Evolutionary conservation across 768 basidiomycete species (phyloP).

Genomic region (Mycena chlorophos): DNA sequence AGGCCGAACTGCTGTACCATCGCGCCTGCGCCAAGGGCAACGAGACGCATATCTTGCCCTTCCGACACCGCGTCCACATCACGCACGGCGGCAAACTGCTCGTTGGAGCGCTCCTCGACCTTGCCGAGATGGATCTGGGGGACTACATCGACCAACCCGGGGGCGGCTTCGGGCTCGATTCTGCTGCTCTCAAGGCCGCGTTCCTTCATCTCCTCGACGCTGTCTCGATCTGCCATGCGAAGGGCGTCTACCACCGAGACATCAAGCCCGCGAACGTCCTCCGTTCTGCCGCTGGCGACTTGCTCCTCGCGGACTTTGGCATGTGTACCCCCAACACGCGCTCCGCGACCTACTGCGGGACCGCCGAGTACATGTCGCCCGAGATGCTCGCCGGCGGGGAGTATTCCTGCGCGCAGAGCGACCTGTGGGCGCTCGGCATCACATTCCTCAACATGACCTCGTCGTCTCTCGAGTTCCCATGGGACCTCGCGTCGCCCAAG

Average conservation of each 20-base stretch:
- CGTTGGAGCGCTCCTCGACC: constrained; percentile 34
- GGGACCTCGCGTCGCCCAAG: constrained; percentile 47
- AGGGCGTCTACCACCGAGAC: constrained; percentile 52
- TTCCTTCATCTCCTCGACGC: constrained; percentile 67
- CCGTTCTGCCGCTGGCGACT: constrained; percentile 44
- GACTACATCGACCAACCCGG: constrained; percentile 42
- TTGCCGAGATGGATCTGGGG: constrained; percentile 47
- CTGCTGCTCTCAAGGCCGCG: constrained; percentile 43
- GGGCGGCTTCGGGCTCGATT: constrained; percentile 41
- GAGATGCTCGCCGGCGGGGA: constrained; percentile 21
- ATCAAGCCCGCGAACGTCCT: constrained; percentile 71
- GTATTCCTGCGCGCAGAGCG: constrained; percentile 32
- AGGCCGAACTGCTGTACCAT: constrained; percentile 55
- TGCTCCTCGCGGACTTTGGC: constrained; percentile 57
- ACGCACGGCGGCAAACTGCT: not conserved
- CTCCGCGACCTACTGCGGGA: constrained; percentile 22
- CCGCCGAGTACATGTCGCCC: constrained; percentile 16
- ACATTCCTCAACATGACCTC: constrained; percentile 61
- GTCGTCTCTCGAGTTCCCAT: constrained; percentile 45
- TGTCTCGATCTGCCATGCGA: constrained; percentile 67
- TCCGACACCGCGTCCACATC: constrained; percentile 48
- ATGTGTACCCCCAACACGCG: constrained; percentile 29
- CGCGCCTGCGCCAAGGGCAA: constrained; percentile 41
- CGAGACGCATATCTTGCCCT: constrained; percentile 51
- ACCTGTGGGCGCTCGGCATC: constrained; percentile 49